phyloP scores from a whole-genome alignment of 2,329 filamentous ascomycete species.

The Epichloe brachyelytri region DNA sequence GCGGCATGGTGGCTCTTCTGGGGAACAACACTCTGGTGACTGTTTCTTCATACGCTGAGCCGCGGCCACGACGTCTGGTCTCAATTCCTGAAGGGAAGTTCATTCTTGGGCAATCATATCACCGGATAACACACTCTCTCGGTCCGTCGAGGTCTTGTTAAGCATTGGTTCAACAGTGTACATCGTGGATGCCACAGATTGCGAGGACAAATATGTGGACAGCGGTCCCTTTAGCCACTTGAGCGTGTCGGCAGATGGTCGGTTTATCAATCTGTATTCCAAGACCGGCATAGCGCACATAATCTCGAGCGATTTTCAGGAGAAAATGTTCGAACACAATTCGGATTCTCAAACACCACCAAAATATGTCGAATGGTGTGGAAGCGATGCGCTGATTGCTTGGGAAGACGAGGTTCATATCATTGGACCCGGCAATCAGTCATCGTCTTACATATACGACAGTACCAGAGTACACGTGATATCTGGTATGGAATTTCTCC shows the following conservation, averaged over 20 bases:
- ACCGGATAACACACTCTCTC: constrained; percentile 75
- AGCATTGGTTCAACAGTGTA: constrained; percentile 77
- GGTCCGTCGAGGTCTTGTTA: constrained; percentile 83
- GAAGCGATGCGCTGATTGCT: constrained; percentile 84
- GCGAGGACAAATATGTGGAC: constrained; percentile 80
- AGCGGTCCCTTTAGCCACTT: constrained; percentile 89
- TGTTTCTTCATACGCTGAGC: constrained; percentile 84
- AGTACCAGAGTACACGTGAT: constrained; percentile 78
- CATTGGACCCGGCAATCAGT: constrained; percentile 70
- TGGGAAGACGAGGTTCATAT: constrained; percentile 98
- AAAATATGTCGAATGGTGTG: constrained; percentile 88
- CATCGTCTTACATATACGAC: constrained; percentile 75
- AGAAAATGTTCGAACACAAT: constrained; percentile 81
- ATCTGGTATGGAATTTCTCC: constrained; percentile 44
- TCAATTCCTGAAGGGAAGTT: constrained; percentile 61
- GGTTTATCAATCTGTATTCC: constrained; percentile 79
- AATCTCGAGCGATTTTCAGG: constrained; percentile 90
- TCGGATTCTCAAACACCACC: constrained; percentile 75
- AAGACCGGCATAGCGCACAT: constrained; percentile 78
- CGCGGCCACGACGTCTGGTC: constrained; percentile 72
- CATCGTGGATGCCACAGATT: constrained; percentile 76
- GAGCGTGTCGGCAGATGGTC: constrained; percentile 80
- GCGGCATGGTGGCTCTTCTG: constrained; percentile 85
- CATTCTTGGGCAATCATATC: constrained; percentile 84
- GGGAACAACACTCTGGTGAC: constrained; percentile 77